Percentiles rank a stretch among this genome's conserved stretches.
Conservation (phyloP, 192 early-diverging fungal species). For the Backusella liffmaniae region DNA sequence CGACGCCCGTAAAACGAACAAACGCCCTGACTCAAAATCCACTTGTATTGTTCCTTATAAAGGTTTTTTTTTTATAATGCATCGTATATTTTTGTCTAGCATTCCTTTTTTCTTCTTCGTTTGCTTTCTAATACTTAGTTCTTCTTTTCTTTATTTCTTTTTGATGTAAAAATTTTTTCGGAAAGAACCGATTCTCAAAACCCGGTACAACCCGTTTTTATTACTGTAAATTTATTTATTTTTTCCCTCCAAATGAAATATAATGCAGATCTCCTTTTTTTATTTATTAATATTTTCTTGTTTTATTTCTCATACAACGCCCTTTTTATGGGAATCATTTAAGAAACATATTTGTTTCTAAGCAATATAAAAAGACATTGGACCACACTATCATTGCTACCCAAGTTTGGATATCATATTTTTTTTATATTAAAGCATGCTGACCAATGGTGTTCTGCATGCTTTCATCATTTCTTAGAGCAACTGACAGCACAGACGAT, state of each 20-base stretch:
- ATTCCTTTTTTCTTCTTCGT: not conserved
- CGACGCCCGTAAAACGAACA: not conserved
- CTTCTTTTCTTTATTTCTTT: not conserved
- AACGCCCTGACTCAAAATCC: not conserved
- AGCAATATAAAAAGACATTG: no score
- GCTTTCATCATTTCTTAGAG: no score
- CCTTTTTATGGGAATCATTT: no score
- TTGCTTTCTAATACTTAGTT: not conserved
- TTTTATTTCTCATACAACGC: no score
- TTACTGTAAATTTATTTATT: not conserved
- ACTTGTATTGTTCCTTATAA: not conserved
- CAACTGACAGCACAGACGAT: no score
- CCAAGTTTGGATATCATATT: no score
- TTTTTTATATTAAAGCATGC: no score
- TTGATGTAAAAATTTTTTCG: not conserved
- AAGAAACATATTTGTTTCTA: no score
- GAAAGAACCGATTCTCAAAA: constrained; percentile 9
- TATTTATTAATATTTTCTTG: no score
- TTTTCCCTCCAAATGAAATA: not conserved
- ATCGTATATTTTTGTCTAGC: not conserved
- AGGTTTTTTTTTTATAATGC: not conserved
- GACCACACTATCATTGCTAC: no score
- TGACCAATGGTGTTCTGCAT: no score
- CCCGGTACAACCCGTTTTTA: not conserved
- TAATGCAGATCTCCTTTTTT: no score